Conservation (phyloP, 2,329 filamentous ascomycete genomes). For the Alternaria tenuissima region DNA sequence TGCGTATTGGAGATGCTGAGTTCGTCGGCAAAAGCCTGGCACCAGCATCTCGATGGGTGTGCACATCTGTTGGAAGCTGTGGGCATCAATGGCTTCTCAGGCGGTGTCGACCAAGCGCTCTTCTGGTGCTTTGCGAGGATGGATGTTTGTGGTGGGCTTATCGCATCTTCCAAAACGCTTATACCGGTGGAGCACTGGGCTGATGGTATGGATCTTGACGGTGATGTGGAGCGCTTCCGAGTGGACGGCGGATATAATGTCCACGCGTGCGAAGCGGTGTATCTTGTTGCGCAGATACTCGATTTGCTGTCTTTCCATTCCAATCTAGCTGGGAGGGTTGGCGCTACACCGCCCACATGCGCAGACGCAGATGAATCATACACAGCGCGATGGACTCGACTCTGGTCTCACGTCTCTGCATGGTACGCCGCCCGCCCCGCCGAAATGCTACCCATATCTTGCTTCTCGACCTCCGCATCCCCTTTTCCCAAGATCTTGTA, state of each 20-base stretch:
- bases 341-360: not conserved
- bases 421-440: slow-evolving; percentile 45
- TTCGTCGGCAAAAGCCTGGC: slow-evolving; percentile 61
- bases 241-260: slow-evolving; percentile 57
- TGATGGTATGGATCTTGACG: slow-evolving; percentile 49
- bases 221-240: slow-evolving; percentile 52
- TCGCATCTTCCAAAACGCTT: slow-evolving; percentile 61
- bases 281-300: slow-evolving; percentile 60
- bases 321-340: slow-evolving; percentile 33
- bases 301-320: slow-evolving; percentile 34
- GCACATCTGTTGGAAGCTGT: slow-evolving; percentile 62
- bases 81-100: slow-evolving; percentile 60
- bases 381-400: slow-evolving; percentile 34
- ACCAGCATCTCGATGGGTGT: slow-evolving; percentile 65
- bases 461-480: slow-evolving; percentile 4
- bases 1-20: slow-evolving; percentile 61
- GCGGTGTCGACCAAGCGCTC: slow-evolving; percentile 62
- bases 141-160: slow-evolving; percentile 65
- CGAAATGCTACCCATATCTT: slow-evolving; percentile 22
- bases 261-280: slow-evolving; percentile 68
- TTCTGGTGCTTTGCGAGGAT: slow-evolving; percentile 68
- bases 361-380: not conserved
- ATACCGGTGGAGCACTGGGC: slow-evolving; percentile 62
- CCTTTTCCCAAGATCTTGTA: slow-evolving; percentile 26
- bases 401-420: slow-evolving; percentile 44